phyloP scores from a whole-genome alignment of 2,329 filamentous ascomycete genomes.

The Escovopsis weberi region DNA sequence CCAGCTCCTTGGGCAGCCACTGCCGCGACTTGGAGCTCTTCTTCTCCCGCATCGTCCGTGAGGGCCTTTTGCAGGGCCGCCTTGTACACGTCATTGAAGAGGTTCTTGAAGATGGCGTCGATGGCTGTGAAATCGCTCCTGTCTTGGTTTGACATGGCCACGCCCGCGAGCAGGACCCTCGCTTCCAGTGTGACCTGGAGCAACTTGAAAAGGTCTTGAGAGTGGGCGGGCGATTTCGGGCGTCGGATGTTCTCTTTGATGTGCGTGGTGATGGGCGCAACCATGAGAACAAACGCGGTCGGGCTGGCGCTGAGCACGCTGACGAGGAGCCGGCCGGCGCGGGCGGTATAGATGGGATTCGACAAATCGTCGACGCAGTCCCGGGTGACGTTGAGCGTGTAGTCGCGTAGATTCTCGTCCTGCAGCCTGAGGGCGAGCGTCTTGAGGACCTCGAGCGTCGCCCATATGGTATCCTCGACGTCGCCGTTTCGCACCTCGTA shows the following conservation, averaged over 20 bases:
- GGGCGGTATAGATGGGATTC: conserved; percentile 36
- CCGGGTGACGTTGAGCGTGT: conserved; percentile 32
- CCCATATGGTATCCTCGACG: conserved; percentile 40
- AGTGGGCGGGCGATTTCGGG: conserved; percentile 34
- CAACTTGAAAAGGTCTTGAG: conserved; percentile 35
- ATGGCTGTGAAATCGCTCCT: conserved; percentile 22
- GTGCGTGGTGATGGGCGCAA: conserved; percentile 31
- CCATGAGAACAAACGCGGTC: conserved; percentile 32
- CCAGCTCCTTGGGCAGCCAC: conserved; percentile 32
- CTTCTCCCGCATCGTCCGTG: conserved; percentile 16
- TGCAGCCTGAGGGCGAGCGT: conserved; percentile 32
- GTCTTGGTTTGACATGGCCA: conserved; percentile 20
- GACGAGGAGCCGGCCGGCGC: conserved; percentile 37
- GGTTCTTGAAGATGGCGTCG: conserved; percentile 22
- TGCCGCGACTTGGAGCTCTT: conserved; percentile 26
- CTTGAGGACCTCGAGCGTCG: conserved; percentile 39
- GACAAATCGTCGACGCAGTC: conserved; percentile 40
- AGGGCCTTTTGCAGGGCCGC: conserved; percentile 18
- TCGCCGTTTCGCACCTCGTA: conserved; percentile 49
- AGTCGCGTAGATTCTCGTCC: conserved; percentile 28
- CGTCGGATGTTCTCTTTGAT: conserved; percentile 36
- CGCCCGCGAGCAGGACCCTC: conserved; percentile 24
- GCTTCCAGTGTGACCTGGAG: conserved; percentile 36
- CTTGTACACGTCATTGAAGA: conserved; percentile 31
- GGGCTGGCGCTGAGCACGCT: conserved; percentile 34